Conservation (phyloP, 805 yeast species). For the Starmerella apicola region DNA sequence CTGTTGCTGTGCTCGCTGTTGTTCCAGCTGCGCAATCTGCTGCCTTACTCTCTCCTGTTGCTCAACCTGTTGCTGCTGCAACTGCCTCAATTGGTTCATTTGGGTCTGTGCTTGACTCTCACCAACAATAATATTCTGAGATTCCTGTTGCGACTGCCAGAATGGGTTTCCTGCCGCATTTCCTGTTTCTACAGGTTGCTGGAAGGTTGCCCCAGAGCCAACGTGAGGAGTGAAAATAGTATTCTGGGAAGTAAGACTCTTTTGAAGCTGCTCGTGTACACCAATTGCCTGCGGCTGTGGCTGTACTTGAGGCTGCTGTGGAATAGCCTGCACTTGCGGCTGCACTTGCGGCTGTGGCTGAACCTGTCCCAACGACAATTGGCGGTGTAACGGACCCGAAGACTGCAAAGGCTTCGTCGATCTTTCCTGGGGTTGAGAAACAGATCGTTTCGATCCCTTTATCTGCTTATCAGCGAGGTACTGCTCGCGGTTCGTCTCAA, state of each 20-base stretch:
- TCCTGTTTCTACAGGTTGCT: conserved; percentile 1
- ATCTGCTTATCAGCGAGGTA: conserved; percentile 55
- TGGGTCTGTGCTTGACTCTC: conserved; percentile 23
- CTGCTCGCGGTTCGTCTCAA: conserved; percentile 66
- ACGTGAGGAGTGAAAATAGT: neutral
- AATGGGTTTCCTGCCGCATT: conserved; percentile 18
- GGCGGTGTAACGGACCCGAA: neutral
- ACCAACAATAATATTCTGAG: conserved; percentile 19
- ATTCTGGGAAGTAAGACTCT: neutral
- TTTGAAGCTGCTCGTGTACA: conserved; percentile 7
- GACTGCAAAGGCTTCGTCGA: too few species aligned
- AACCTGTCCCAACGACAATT: neutral
- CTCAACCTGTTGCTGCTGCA: conserved; percentile 21
- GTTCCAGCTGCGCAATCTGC: conserved; percentile 20
- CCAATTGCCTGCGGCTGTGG: conserved; percentile 11
- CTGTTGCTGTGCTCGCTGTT: conserved; percentile 19
- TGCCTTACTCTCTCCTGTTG: conserved; percentile 21
- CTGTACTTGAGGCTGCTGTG: neutral
- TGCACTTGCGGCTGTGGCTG: neutral
- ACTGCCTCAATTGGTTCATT: conserved; percentile 25
- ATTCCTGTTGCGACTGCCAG: conserved; percentile 19
- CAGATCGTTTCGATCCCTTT: conserved; percentile 22
- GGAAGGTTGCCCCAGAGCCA: neutral
- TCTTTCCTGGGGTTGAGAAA: conserved; percentile 2
- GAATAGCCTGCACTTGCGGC: neutral